Percentiles rank a stretch among this genome's conserved stretches.
phyloP scores from a whole-genome alignment of 805 yeast genomes.

The Metschnikowia reukaufii region DNA sequence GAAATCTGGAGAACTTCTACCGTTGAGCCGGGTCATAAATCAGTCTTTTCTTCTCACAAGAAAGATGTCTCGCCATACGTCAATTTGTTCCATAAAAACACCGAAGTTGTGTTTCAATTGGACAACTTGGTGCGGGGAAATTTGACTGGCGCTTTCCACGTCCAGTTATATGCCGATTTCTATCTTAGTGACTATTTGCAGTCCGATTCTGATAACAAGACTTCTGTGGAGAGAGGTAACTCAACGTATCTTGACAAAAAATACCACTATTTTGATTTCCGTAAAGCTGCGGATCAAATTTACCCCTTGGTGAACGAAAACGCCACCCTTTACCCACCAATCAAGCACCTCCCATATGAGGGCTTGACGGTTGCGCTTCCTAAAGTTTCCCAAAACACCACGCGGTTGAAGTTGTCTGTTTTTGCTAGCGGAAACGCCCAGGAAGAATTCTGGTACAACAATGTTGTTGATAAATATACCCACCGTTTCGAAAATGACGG shows the following conservation, averaged over 20 bases:
- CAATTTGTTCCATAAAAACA: conserved; percentile 46
- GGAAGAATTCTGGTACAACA: conserved; percentile 84
- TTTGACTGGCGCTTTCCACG: conserved; percentile 61
- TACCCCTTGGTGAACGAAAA: conserved; percentile 34
- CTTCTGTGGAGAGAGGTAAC: background rate
- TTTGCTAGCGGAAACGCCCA: conserved; percentile 73
- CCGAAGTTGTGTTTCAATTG: conserved; percentile 54
- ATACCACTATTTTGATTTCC: conserved; percentile 27
- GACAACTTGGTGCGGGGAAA: conserved; percentile 56
- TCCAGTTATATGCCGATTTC: conserved; percentile 52
- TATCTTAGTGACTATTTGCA: conserved; percentile 26
- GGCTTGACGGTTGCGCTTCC: conserved; percentile 43
- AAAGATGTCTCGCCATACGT: conserved; percentile 67
- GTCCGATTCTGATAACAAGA: background rate
- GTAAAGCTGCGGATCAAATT: conserved; percentile 40
- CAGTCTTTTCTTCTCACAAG: conserved; percentile 47
- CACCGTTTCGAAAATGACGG: conserved; percentile 33
- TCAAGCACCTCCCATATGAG: conserved; percentile 46
- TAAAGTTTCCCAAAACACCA: conserved; percentile 51
- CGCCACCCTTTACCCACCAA: conserved; percentile 37
- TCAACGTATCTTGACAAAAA: conserved; percentile 7
- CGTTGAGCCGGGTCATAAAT: conserved; percentile 51
- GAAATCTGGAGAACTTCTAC: conserved; percentile 81
- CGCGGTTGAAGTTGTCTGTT: conserved; percentile 57
- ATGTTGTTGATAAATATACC: conserved; percentile 50